Percentiles rank a stretch among this genome's conserved stretches.
These are phyloP conservation scores for Crotalaria pallida DNA, from an alignment of 306 rosid genomes.

Conservation along the genomic window DNA sequence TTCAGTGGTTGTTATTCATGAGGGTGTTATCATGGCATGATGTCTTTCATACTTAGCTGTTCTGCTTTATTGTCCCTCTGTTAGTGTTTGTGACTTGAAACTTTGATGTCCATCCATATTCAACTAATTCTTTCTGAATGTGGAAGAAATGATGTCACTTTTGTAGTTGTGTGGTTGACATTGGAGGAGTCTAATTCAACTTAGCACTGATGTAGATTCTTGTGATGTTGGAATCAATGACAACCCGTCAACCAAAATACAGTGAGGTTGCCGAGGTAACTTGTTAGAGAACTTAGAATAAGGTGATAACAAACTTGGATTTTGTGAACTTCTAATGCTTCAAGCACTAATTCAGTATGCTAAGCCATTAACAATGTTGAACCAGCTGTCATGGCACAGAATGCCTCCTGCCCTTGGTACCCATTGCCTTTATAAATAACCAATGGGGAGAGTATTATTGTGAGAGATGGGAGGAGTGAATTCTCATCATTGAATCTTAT, in stretches of 20 bases:
- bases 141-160: background rate
- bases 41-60: background rate
- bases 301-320: background rate
- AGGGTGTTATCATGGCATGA: background rate
- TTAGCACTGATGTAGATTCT: background rate
- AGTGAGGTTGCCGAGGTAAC: background rate
- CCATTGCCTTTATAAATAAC: too few species aligned
- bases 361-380: background rate
- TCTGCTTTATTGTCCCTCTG: background rate
- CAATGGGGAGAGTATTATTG: too few species aligned
- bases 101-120: background rate
- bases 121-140: background rate
- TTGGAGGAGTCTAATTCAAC: background rate
- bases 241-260: background rate
- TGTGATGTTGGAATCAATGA: background rate
- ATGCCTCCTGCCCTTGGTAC: background rate
- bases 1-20: background rate
- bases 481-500: too few species aligned
- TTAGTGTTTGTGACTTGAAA: background rate
- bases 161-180: background rate
- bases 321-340: background rate
- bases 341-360: background rate
- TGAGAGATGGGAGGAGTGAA: too few species aligned
- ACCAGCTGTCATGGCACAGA: background rate
- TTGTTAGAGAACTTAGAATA: background rate